Conservation (phyloP, 2,329 filamentous ascomycete species). For the Gremmenia infestans region DNA sequence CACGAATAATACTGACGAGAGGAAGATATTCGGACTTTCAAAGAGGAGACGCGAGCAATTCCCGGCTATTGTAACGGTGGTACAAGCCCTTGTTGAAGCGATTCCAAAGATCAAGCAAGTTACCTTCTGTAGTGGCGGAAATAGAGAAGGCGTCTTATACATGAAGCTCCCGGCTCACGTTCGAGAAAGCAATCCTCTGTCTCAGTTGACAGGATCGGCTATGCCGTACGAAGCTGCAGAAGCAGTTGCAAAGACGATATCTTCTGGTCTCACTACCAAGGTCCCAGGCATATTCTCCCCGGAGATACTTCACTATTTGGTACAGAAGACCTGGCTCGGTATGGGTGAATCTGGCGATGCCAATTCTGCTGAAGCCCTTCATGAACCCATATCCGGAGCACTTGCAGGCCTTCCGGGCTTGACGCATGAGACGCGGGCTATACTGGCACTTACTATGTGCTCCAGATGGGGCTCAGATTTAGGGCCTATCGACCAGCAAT, state of each 20-base stretch:
- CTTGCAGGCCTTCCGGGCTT: slow-evolving; percentile 64
- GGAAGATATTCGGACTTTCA: slow-evolving; percentile 71
- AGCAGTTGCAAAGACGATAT: slow-evolving; percentile 8
- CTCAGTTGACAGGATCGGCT: slow-evolving; percentile 30
- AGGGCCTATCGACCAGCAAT: slow-evolving; percentile 39
- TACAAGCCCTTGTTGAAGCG: slow-evolving; percentile 66
- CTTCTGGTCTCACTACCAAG: slow-evolving; percentile 14
- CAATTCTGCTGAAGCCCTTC: slow-evolving; percentile 66
- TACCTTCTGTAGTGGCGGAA: slow-evolving; percentile 82
- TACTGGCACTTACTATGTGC: slow-evolving; percentile 66
- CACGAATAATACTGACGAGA: slow-evolving; percentile 44
- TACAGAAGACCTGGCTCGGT: slow-evolving; percentile 47
- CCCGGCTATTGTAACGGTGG: slow-evolving; percentile 73
- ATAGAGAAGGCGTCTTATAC: slow-evolving; percentile 78
- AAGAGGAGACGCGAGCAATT: slow-evolving; percentile 75
- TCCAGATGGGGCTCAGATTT: slow-evolving; percentile 67
- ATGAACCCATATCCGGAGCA: slow-evolving; percentile 63
- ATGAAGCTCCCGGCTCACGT: slow-evolving; percentile 57
- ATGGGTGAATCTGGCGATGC: slow-evolving; percentile 44
- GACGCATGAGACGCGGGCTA: slow-evolving; percentile 64
- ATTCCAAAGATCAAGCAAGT: slow-evolving; percentile 68
- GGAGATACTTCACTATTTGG: slow-evolving; percentile 42
- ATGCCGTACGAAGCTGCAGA: slow-evolving; percentile 31
- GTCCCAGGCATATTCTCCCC: slow-evolving; percentile 37
- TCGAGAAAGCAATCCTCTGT: slow-evolving; percentile 61